Evolutionary conservation across 495 filamentous ascomycete species (phyloP).

Genomic region (Penicilliopsis zonata): DNA sequence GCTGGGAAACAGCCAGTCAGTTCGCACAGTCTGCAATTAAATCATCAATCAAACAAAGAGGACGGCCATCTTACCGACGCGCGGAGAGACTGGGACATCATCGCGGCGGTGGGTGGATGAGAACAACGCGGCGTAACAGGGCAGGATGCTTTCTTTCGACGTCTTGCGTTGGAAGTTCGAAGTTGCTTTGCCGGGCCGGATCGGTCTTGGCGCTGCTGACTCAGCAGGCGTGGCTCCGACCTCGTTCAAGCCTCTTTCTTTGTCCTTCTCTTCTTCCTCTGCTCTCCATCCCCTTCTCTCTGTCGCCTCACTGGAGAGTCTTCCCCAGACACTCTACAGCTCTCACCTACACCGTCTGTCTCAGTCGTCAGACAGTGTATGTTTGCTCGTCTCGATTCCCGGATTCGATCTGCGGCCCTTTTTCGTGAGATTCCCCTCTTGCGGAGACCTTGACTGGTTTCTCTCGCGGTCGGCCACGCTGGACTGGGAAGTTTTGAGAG

Average conservation of each 20-base stretch:
- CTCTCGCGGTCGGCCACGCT: conserved; percentile 31
- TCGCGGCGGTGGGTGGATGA: conserved; percentile 34
- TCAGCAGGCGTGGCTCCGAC: conserved; percentile 14
- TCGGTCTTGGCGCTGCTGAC: conserved; percentile 17
- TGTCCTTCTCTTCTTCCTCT: conserved; percentile 8
- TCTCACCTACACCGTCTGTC: too few species aligned
- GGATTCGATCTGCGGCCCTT: conserved; percentile 21
- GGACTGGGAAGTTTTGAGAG: conserved; percentile 19
- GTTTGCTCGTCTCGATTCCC: conserved; percentile 11
- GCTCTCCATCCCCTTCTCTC: conserved; percentile 1
- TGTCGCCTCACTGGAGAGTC: conserved; percentile 17
- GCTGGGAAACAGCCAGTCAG: too few species aligned
- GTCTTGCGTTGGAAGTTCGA: conserved; percentile 19
- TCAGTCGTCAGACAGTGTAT: too few species aligned
- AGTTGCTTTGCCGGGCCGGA: conserved; percentile 13
- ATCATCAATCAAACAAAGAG: conserved; percentile 5
- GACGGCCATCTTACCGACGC: conserved; percentile 45
- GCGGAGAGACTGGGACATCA: conserved; percentile 57
- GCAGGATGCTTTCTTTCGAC: conserved; percentile 17
- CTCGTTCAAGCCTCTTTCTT: conserved; percentile 9
- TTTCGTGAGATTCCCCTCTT: conserved; percentile 29
- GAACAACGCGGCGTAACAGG: conserved; percentile 6
- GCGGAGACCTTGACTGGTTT: conserved; percentile 41
- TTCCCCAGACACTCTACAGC: conserved; percentile 14
- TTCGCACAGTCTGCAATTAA: conserved; percentile 9